Evolutionary conservation across 2,329 filamentous ascomycete genomes (phyloP), one percentile per base, ranked within the genome.

Genomic region (Fusarium cicatricum): DNA sequence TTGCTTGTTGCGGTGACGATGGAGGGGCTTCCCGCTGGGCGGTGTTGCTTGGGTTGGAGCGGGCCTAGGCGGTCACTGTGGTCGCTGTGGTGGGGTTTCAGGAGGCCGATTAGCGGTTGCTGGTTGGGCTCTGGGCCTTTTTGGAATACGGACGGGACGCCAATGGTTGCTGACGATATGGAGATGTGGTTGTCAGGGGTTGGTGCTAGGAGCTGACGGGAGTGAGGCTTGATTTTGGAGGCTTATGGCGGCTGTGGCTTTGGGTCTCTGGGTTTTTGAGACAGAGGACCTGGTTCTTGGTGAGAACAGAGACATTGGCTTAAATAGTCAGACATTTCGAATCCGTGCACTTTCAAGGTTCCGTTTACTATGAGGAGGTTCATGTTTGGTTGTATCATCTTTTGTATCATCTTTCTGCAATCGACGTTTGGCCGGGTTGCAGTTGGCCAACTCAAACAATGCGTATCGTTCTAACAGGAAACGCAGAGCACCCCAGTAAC

Each of bases 1-100:
- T 31, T 26, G 43, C 47, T 59, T 59, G 65, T 69, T 66, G 66
- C 69, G 71, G 71, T 72, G 69, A 72, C 67, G 66, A 70, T 72
- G 66, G 71, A 73, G 71, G 71, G 70, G 71, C 68, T 67, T 64
- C 56, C 41, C 52, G 46, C 60, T 58, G 56, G 45, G 64, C 62
- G 58, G 63, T 66, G 60, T 63, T 64, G 50, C 49, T 58, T 42
- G 31, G 36, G 34, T 12, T 47, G 17, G 23, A 16, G 48, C 28
- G 29, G 40, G 41, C 38, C 32, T 44, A 10, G 43, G 60, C 55
- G 55, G 54, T 48, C 58, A 36, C 55, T 60, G 43, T 31, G 40
- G 52, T 41, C 52, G 53, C 43, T 45, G 39, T 38, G 34, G 60
- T 61, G 60, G 60, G 47, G 46, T 19, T 36, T 34, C 17, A 26